Percentiles rank a stretch among this genome's conserved stretches.
Evolutionary conservation across 768 basidiomycete species (phyloP).

Genomic region (Lactarius sp.): DNA sequence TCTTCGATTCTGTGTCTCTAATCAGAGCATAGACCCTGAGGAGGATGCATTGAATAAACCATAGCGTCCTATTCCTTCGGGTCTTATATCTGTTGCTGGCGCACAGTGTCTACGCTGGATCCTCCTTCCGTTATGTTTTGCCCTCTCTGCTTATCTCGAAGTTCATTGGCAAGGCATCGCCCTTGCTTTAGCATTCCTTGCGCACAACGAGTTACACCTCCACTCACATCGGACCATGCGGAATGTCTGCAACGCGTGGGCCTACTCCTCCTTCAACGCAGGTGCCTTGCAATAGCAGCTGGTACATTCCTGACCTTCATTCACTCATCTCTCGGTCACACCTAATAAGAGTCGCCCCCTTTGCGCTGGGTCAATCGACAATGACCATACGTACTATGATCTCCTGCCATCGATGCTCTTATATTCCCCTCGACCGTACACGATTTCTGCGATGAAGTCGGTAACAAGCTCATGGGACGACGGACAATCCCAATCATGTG

Average conservation of each 20-base stretch:
- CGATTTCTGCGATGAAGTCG: no score
- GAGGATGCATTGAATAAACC: constrained; percentile 30
- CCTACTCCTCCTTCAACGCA: no score
- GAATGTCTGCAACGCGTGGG: constrained; percentile 12
- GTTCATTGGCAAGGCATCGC: constrained; percentile 17
- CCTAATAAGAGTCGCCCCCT: no score
- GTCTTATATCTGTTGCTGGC: constrained; percentile 23
- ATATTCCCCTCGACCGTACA: no score
- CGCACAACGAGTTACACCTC: constrained; percentile 27
- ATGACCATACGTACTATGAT: no score
- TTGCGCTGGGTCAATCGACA: no score
- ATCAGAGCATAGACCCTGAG: constrained; percentile 27
- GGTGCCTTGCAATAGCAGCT: no score
- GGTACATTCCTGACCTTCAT: no score
- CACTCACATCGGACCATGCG: constrained; percentile 24
- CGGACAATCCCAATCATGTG: no score
- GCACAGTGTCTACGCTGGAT: constrained; percentile 27
- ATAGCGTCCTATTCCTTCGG: constrained; percentile 29
- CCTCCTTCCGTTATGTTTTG: constrained; percentile 25
- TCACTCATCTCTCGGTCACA: no score
- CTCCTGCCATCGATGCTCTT: no score
- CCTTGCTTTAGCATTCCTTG: constrained; percentile 22
- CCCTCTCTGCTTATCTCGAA: constrained; percentile 13
- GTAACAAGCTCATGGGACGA: no score
- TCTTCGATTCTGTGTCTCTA: constrained; percentile 31